phyloP scores from a whole-genome alignment of 2,329 filamentous ascomycete genomes.

The Phoma sp. region DNA sequence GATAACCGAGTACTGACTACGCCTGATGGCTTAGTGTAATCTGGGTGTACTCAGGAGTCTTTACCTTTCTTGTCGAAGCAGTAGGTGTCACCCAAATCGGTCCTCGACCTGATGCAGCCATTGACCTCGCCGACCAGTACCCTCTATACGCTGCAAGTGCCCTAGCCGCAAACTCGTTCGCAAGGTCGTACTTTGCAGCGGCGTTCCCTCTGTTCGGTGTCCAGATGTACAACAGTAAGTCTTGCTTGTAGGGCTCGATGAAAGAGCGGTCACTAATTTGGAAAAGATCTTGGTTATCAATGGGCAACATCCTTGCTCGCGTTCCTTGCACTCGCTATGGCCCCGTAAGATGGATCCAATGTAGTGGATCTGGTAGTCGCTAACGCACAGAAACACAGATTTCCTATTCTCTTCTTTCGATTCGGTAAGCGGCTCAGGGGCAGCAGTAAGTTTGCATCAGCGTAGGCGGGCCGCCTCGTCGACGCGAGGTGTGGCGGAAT shows the following conservation, averaged over 20 bases:
- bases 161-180: constrained; percentile 58
- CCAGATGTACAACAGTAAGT: constrained; percentile 60
- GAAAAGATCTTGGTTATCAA: constrained; percentile 54
- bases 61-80: constrained; percentile 80
- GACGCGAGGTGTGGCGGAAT: constrained; percentile 18
- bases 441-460: constrained; percentile 55
- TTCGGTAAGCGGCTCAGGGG: constrained; percentile 57
- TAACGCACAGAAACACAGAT: constrained; percentile 45
- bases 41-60: constrained; percentile 81
- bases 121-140: constrained; percentile 48
- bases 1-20: constrained; percentile 39
- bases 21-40: constrained; percentile 62
- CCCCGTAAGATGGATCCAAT: constrained; percentile 48
- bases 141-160: constrained; percentile 58
- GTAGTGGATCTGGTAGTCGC: constrained; percentile 34
- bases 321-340: constrained; percentile 57
- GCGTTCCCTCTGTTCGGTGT: constrained; percentile 56
- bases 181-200: constrained; percentile 56
- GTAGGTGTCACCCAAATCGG: constrained; percentile 46
- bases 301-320: constrained; percentile 57
- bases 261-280: constrained; percentile 55
- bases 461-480: constrained; percentile 27
- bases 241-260: constrained; percentile 26
- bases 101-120: constrained; percentile 19
- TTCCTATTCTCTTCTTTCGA: constrained; percentile 56